Evolutionary conservation across 2,329 filamentous ascomycete genomes (phyloP).

Genomic region (Penicillium sp.): DNA sequence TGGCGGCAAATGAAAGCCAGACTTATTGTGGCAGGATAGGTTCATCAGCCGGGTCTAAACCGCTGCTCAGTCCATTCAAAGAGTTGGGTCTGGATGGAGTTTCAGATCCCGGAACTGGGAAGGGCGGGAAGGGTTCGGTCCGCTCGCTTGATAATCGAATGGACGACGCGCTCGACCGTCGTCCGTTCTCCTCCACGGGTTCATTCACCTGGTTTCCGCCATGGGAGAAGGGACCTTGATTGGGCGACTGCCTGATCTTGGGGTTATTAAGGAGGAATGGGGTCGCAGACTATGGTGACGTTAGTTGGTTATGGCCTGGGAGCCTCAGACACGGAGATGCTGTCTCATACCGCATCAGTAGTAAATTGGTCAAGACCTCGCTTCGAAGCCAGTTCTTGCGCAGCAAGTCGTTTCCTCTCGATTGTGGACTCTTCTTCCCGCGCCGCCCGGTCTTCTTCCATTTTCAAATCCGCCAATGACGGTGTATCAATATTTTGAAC

Average conservation of each 20-base stretch:
- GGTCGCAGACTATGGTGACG: too few relatives aligned
- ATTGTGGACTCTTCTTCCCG: constrained; percentile 57
- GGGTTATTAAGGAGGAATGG: too few relatives aligned
- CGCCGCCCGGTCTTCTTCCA: constrained; percentile 55
- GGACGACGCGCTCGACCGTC: constrained; percentile 15
- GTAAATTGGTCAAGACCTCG: constrained; percentile 47
- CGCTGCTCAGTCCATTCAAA: constrained; percentile 2
- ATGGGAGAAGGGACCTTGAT: constrained; percentile 9
- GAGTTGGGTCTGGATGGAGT: constrained; percentile 10
- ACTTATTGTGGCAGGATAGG: not conserved
- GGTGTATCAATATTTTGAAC: constrained; percentile 39
- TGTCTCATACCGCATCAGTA: constrained; percentile 29
- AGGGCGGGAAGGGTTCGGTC: constrained; percentile 37
- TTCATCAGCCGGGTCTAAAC: constrained; percentile 1
- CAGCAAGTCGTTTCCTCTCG: constrained; percentile 53
- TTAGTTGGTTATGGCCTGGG: not conserved
- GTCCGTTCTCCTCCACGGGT: constrained; percentile 7
- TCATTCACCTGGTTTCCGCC: too few relatives aligned
- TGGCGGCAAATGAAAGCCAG: too few relatives aligned
- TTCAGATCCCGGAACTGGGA: constrained; percentile 16
- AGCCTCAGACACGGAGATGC: not conserved
- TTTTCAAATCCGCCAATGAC: constrained; percentile 55
- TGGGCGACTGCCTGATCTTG: constrained; percentile 1
- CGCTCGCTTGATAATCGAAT: constrained; percentile 17
- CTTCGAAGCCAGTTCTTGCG: constrained; percentile 54